A percentile compares a stretch with the other conserved stretches of the same genome.
phyloP scores from a whole-genome alignment of 2,329 filamentous ascomycete species.

The Alternaria alternata region DNA sequence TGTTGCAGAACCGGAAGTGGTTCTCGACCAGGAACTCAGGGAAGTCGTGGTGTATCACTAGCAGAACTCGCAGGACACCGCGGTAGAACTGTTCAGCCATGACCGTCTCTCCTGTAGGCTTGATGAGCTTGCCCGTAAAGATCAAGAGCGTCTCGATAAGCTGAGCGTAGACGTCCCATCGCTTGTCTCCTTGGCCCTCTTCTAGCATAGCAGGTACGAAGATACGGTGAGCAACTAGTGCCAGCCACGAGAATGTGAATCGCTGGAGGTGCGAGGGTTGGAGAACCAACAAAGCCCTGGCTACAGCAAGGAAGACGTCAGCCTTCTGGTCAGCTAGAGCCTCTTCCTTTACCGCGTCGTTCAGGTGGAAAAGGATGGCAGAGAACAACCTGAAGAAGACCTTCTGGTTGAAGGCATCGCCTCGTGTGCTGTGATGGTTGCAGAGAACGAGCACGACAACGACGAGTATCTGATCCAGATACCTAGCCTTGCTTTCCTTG shows the following conservation, averaged over 20 bases:
- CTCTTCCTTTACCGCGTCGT: conserved; percentile 61
- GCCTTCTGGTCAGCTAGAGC: conserved; percentile 62
- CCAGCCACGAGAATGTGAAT: conserved; percentile 86
- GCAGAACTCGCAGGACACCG: conserved; percentile 79
- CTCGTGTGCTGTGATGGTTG: conserved; percentile 81
- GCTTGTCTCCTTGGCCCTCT: conserved; percentile 64
- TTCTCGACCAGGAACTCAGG: conserved; percentile 91
- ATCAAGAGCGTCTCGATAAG: conserved; percentile 76
- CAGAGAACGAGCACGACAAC: conserved; percentile 83
- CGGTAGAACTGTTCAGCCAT: conserved; percentile 85
- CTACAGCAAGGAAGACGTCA: conserved; percentile 77
- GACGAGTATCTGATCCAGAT: conserved; percentile 79
- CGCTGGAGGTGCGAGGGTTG: conserved; percentile 80
- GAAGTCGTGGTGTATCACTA: conserved; percentile 92
- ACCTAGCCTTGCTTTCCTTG: conserved; percentile 70
- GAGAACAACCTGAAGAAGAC: conserved; percentile 93
- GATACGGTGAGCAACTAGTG: conserved; percentile 81
- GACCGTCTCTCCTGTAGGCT: conserved; percentile 72
- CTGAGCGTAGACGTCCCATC: conserved; percentile 79
- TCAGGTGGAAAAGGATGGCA: conserved; percentile 79
- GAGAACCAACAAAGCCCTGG: conserved; percentile 73
- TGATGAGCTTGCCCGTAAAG: conserved; percentile 81
- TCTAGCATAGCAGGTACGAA: conserved; percentile 81
- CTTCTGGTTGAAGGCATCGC: conserved; percentile 83
- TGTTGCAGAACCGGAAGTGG: conserved; percentile 80